These are phyloP conservation scores for Neurospora sp. DNA, from an alignment of 495 filamentous ascomycete species.

Conservation along the genomic window DNA sequence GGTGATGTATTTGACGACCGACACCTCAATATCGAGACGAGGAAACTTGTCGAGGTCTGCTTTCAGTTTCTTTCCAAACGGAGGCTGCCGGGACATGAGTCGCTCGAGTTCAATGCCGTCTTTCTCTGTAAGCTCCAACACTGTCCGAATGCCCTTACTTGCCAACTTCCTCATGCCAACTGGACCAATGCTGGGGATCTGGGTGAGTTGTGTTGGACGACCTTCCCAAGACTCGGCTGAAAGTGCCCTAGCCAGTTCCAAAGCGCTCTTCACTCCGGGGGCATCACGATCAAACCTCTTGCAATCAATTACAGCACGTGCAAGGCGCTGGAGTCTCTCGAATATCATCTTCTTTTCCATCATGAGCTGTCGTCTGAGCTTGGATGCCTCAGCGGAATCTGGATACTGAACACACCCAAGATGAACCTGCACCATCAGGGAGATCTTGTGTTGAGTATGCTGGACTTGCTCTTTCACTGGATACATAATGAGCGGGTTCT, in stretches of 20 bases:
- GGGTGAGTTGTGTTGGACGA: constrained; percentile 73
- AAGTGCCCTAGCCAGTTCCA: constrained; percentile 73
- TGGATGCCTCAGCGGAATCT: constrained; percentile 47
- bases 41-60: constrained; percentile 62
- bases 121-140: constrained; percentile 59
- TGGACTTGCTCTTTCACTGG: constrained; percentile 71
- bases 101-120: constrained; percentile 67
- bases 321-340: constrained; percentile 59
- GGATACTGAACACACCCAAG: constrained; percentile 69
- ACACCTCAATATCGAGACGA: constrained; percentile 47
- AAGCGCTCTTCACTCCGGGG: constrained; percentile 51
- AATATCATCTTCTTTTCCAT: constrained; percentile 68
- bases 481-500: constrained; percentile 57
- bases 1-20: constrained; percentile 20
- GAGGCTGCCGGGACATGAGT: constrained; percentile 67
- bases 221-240: constrained; percentile 79
- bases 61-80: constrained; percentile 65
- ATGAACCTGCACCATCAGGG: constrained; percentile 70
- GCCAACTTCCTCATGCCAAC: constrained; percentile 71
- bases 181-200: constrained; percentile 73
- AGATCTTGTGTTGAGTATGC: constrained; percentile 72
- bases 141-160: constrained; percentile 54
- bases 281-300: constrained; percentile 59
- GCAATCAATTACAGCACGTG: constrained; percentile 82
- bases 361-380: constrained; percentile 49